Evolutionary conservation across 2,329 filamentous ascomycete genomes (phyloP), one percentile per base, ranked within the genome.

Genomic region (Nannizzia gypsea): DNA sequence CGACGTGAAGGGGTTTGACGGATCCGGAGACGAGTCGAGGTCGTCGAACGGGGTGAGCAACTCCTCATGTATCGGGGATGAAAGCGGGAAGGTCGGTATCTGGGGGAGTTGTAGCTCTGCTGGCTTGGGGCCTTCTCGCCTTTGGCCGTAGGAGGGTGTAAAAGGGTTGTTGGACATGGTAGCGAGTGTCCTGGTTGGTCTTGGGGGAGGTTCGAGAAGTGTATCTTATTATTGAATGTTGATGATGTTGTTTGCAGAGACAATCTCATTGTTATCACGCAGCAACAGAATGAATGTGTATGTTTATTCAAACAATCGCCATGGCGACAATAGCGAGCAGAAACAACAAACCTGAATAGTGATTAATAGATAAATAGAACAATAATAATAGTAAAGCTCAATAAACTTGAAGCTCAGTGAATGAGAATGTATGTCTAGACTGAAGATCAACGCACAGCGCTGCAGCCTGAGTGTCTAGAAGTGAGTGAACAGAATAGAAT

Each of bases 41-140:
- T 72, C 73, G 17, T 67, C 68, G 6, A 68, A 70, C 0, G 74
- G 74, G 56, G 72, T 75, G 2, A 68, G 62, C 38, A 74, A 66
- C 60, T 77, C 74, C 58, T 76, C 74, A 20, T 64, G 71, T 60
- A 76, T 77, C 0, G 74, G 74, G 9, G 74, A 77, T 1, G 74
- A 75, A 17, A 77, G 64, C 11, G 74, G 74, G 54, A 77, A 76
- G 17, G 65, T 71, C 20, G 72, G 73, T 15, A 69, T 62, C 8
- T 69, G 71, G 40, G 64, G 69, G 17, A 73, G 66, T 17, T 36
- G 36, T 38, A 56, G 31, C 24, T 42, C 15, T 6, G 36, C 31
- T 3, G 54, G 52, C 20, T 31, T 59, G 5, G 46, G 31, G 22
- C 22, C 44, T 13, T 59, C 38, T 28, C 48, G 48, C 22, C 26